Evolutionary conservation across 2,329 filamentous ascomycete genomes (phyloP).

Genomic region (Cladophialophora yegresii): DNA sequence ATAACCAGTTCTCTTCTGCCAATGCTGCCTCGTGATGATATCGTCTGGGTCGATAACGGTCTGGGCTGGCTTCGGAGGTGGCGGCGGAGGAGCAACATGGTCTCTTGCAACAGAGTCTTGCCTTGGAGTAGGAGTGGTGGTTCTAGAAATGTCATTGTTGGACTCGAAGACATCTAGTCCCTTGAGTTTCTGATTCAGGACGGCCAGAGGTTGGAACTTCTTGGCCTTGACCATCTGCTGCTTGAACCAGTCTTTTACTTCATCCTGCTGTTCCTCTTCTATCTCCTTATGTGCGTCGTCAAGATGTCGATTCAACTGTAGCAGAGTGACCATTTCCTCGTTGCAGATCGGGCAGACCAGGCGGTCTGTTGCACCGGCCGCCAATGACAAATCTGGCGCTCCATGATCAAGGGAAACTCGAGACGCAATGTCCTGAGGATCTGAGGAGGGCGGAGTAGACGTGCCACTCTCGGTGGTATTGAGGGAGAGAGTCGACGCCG

Average conservation of each 20-base stretch:
- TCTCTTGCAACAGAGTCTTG: conserved; percentile 32
- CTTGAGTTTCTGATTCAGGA: conserved; percentile 91
- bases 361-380: conserved; percentile 61
- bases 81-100: conserved; percentile 34
- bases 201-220: conserved; percentile 84
- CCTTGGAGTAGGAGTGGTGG: conserved; percentile 41
- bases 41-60: conserved; percentile 75
- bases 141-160: conserved; percentile 66
- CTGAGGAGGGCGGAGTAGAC: conserved; percentile 71
- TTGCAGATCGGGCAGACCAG: conserved; percentile 96
- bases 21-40: conserved; percentile 81
- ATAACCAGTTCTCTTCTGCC: conserved; percentile 74
- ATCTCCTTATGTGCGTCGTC: conserved; percentile 90
- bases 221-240: conserved; percentile 92
- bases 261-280: conserved; percentile 83
- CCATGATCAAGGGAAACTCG: conserved; percentile 72
- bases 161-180: conserved; percentile 92
- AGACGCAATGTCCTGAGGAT: conserved; percentile 75
- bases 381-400: conserved; percentile 51
- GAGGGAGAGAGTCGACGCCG: conserved; percentile 73
- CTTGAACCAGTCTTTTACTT: conserved; percentile 97
- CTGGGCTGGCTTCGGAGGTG: conserved; percentile 42
- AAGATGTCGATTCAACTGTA: conserved; percentile 87
- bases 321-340: conserved; percentile 95
- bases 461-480: conserved; percentile 55